Percentiles rank a stretch among this genome's conserved stretches.
These are phyloP conservation scores for Xylariaceae sp. DNA, from an alignment of 2,329 filamentous ascomycete genomes.

Conservation along the genomic window DNA sequence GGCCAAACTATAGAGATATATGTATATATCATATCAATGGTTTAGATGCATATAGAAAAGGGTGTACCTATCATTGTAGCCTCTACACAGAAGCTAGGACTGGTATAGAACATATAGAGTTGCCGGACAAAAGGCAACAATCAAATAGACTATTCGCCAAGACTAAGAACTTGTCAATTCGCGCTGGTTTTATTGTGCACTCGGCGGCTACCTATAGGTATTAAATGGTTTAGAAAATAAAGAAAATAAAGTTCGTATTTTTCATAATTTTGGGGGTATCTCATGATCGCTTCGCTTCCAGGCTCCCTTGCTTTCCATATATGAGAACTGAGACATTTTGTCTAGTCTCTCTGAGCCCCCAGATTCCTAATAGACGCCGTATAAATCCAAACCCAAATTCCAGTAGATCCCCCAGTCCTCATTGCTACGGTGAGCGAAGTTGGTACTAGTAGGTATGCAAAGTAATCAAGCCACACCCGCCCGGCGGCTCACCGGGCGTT, in stretches of 20 bases:
- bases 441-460: neutral
- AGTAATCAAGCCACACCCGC: conserved; percentile 21
- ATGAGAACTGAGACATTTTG: too few species aligned
- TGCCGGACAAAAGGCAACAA: neutral
- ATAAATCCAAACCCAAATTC: too few species aligned
- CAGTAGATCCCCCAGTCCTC: too few species aligned
- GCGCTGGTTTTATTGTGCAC: too few species aligned
- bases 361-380: too few species aligned
- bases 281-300: conserved; percentile 17
- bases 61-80: neutral
- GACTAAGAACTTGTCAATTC: neutral
- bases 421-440: neutral
- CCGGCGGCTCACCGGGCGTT: too few species aligned
- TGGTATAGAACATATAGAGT: neutral
- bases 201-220: too few species aligned
- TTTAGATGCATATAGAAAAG: neutral
- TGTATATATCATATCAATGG: neutral
- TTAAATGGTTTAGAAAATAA: neutral
- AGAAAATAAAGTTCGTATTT: conserved; percentile 20
- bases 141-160: conserved; percentile 14
- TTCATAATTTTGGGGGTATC: conserved; percentile 33
- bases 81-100: neutral
- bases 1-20: conserved; percentile 57
- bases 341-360: too few species aligned
- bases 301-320: conserved; percentile 5